Evolutionary conservation across 2,329 filamentous ascomycete genomes (phyloP).

Genomic region (Lachnellula arida): DNA sequence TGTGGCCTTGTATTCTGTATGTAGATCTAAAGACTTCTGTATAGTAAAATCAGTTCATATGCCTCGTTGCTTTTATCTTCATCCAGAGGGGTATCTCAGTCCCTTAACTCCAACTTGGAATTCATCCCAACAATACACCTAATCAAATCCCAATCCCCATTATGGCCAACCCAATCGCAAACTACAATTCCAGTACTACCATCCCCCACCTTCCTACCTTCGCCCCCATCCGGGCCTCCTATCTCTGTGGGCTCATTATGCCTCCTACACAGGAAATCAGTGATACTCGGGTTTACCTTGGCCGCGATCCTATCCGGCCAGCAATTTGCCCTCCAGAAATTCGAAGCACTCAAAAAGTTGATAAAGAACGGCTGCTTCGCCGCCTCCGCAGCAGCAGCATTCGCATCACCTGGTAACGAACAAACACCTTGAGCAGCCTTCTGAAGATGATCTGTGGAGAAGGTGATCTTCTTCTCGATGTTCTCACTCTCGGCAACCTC

Average conservation of each 20-base stretch:
- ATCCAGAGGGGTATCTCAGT: slow-evolving; percentile 1
- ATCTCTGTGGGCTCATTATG: slow-evolving; percentile 40
- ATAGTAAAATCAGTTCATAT: not conserved
- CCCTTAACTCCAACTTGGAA: slow-evolving; percentile 51
- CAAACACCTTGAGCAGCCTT: slow-evolving; percentile 55
- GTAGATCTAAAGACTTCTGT: slow-evolving; percentile 15
- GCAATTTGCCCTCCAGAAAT: slow-evolving; percentile 87
- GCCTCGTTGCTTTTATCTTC: too few relatives aligned
- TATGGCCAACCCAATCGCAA: slow-evolving; percentile 85
- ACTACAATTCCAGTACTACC: slow-evolving; percentile 84
- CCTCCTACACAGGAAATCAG: slow-evolving; percentile 56
- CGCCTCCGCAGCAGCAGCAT: slow-evolving; percentile 15
- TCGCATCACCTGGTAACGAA: slow-evolving; percentile 39
- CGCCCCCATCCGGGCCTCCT: slow-evolving; percentile 26
- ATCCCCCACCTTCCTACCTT: slow-evolving; percentile 49
- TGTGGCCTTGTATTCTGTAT: slow-evolving; percentile 26
- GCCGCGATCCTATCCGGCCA: slow-evolving; percentile 92
- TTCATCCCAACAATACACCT: slow-evolving; percentile 91
- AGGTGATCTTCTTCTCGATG: slow-evolving; percentile 75
- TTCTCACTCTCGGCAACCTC: slow-evolving; percentile 71
- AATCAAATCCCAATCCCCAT: slow-evolving; percentile 87
- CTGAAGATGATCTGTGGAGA: slow-evolving; percentile 70
- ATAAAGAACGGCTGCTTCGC: slow-evolving; percentile 63
- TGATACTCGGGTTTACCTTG: slow-evolving; percentile 74
- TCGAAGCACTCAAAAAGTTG: slow-evolving; percentile 87